Base-by-base conservation (phyloP, 75 land plant genomes). In the Gnetum montanum region DNA sequence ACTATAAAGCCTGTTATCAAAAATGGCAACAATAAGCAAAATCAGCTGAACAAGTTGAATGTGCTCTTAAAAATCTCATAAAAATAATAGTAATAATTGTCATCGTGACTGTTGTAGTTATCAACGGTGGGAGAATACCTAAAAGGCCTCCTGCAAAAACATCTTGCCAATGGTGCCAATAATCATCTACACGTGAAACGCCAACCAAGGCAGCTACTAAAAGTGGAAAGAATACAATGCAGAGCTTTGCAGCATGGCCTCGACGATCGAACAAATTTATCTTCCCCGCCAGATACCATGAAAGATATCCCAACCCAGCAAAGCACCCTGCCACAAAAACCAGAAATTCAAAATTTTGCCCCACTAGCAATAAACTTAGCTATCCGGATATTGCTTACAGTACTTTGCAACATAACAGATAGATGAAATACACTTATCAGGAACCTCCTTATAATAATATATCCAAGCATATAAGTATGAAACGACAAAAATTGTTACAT, bases 111-210 rank as follows among this genome's bases (percentile, higher is more conserved):
- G 8, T 16, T 52, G 34, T 16, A 18, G 6, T 16, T 31, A 52
- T n/a, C 6, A 29, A 6, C 34, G 16, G 13, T 6, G 27, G 8
- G 2, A 2, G 44, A 54, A 37, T 4, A 86, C 90, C 90, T 54
- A 86, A 10, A 46, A 79, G 43, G 13, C 77, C 88, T 34, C 88
- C 87, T 35, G 72, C 80, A 70, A 75, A 79, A 1, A 79, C 87
- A 67, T 80, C 83, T 25, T 79, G 69, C 83, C 83, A 80, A 50
- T 80, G 83, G 44, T 80, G 83, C 76, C 83, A 72, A 69, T 86
- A 86, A 62, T 86, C 90, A 70, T 75, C 80, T n/a, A 86, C 73
- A 12, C 88, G 75, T 18, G 90, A 79, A 34, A 83, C 41, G 22
- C 67, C 90, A 40, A 86, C 76, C 25, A 79, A 57, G 22, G 69